Percentiles rank a stretch among this genome's conserved stretches.
These are phyloP conservation scores for Saccharomyces hybrid DNA, from an alignment of 1,139 yeast species.

Conservation along the genomic window DNA sequence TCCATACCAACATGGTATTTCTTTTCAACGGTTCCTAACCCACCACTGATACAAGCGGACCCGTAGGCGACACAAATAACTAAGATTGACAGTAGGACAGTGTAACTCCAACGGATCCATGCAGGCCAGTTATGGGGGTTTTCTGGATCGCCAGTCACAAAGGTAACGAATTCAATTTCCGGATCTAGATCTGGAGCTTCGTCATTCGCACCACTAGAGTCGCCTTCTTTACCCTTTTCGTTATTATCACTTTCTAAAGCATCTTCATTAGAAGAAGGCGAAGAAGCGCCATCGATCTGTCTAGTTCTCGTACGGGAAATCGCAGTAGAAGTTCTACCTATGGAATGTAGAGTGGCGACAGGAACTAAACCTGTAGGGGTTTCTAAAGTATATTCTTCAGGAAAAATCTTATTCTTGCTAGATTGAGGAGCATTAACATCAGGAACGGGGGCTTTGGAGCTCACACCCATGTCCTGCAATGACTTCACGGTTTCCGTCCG, in stretches of 20 bases:
- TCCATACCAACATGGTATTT: conserved; percentile 63
- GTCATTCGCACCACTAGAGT: conserved; percentile 20
- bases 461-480: conserved; percentile 53
- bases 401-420: conserved; percentile 62
- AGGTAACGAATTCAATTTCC: conserved; percentile 75
- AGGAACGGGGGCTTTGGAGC: conserved; percentile 43
- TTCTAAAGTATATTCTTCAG: conserved; percentile 87
- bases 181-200: conserved; percentile 39
- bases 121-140: conserved; percentile 81
- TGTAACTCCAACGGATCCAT: conserved; percentile 53
- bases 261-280: conserved; percentile 10
- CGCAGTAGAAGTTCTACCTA: conserved; percentile 51
- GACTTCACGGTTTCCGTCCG: conserved; percentile 67
- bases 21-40: conserved; percentile 55
- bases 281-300: conserved; percentile 16
- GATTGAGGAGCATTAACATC: conserved; percentile 55
- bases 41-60: conserved; percentile 80
- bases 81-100: conserved; percentile 53
- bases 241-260: background rate
- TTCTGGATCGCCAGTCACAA: conserved; percentile 64
- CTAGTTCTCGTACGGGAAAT: conserved; percentile 33
- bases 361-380: conserved; percentile 84
- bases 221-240: conserved; percentile 22
- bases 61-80: conserved; percentile 88
- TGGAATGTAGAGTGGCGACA: conserved; percentile 54